Evolutionary conservation across 1,139 yeast genomes (phyloP), one percentile per base, ranked within the genome.

Genomic region (Yamadazyma sp.): DNA sequence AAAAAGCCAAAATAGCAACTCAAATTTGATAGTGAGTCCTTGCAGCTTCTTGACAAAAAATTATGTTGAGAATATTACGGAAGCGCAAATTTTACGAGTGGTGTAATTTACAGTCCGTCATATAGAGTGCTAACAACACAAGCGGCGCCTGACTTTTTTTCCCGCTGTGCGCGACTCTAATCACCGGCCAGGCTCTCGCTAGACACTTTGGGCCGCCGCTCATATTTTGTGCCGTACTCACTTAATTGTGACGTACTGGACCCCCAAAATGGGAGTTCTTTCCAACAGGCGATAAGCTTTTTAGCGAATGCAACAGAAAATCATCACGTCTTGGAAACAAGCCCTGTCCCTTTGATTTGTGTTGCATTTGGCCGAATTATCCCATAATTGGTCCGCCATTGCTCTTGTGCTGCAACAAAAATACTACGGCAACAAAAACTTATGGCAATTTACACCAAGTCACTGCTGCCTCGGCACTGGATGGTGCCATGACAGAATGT

Each of bases 1-100:
- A 28, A 28, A 26, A 28, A 16, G 18, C 20, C 30, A n/a, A 28
- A 28, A 28, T 16, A 28, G 31, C 31, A 28, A 28, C 31, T 20
- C 22, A 20, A 20, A 20, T 6, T 8, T 6, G 8, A 5, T 20
- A 20, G 22, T 20, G n/a, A n/a, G n/a, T 20, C 8, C 22, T 8
- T 15, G 31, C 9, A 28, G 17, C 30, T 27, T 5, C 30, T 5
- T 5, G 16, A 15, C 17, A 7, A 24, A 24, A 10, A 24, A 24
- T 10, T n/a, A 26, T 28, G 16, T 6, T 28, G 20, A 5, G 18
- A 15, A 28, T 16, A 28, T 16, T 14, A 28, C 22, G 11, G 9
- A 28, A 28, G 31, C 31, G 31, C 31, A 28, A 20, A 20, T 20
- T 20, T 20, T 20, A 20, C 22, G 22, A 20, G 22, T 5, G 22